phyloP scores from a whole-genome alignment of 2,329 filamentous ascomycete species.

The Dothideomycetidae sp. region DNA sequence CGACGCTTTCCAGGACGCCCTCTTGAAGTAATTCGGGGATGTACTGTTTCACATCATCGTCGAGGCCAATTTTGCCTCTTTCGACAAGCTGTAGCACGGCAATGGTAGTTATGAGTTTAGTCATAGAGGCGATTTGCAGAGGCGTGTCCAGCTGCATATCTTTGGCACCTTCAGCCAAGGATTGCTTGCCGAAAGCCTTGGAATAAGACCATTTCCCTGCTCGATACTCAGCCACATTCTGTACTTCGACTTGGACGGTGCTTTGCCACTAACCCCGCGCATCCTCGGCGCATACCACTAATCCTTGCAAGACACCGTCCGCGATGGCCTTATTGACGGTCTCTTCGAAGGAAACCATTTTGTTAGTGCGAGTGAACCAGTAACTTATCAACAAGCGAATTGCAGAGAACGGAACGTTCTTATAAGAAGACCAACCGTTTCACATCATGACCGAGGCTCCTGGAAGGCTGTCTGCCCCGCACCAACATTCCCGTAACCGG shows the following conservation, averaged over 20 bases:
- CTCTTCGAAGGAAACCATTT: slow-evolving; percentile 15
- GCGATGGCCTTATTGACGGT: slow-evolving; percentile 18
- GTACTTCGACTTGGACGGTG: not conserved
- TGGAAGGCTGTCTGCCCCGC: too few relatives aligned
- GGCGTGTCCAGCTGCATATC: slow-evolving; percentile 19
- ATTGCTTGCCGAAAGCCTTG: slow-evolving; percentile 18
- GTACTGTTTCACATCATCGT: slow-evolving; percentile 31
- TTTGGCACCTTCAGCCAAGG: slow-evolving; percentile 11
- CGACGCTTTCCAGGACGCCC: slow-evolving; percentile 35
- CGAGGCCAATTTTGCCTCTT: slow-evolving; percentile 33
- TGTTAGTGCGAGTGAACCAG: too few relatives aligned
- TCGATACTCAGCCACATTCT: not conserved
- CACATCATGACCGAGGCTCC: too few relatives aligned
- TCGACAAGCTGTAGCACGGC: slow-evolving; percentile 43
- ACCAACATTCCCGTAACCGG: too few relatives aligned
- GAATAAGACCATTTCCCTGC: slow-evolving; percentile 17
- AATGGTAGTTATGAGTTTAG: slow-evolving; percentile 37
- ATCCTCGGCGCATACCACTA: slow-evolving; percentile 18
- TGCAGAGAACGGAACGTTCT: too few relatives aligned
- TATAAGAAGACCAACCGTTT: too few relatives aligned
- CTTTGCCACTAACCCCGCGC: slow-evolving; percentile 14
- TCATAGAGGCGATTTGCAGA: slow-evolving; percentile 23
- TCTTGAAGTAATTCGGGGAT: slow-evolving; percentile 37
- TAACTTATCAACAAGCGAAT: too few relatives aligned
- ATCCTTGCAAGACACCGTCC: slow-evolving; percentile 21